phyloP scores from a whole-genome alignment of 2,329 filamentous ascomycete genomes.

The Trichophyton benhamiae region DNA sequence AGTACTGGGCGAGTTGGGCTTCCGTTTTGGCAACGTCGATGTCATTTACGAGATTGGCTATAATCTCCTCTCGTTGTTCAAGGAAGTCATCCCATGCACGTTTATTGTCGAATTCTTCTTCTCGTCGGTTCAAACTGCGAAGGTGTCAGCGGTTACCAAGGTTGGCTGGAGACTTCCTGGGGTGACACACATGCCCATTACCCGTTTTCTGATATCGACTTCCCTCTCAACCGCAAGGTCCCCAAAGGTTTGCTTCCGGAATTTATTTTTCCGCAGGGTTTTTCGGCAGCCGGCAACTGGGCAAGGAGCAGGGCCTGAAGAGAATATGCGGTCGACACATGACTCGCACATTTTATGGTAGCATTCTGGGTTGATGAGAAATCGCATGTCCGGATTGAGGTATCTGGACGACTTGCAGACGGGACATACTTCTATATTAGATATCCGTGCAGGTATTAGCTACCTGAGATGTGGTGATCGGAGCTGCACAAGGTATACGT shows the following conservation, averaged over 20 bases:
- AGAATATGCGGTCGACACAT: conserved; percentile 90
- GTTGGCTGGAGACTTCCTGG: neutral
- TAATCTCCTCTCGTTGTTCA: conserved; percentile 79
- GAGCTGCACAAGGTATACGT: neutral
- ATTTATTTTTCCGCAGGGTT: conserved; percentile 72
- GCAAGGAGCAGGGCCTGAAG: conserved; percentile 79
- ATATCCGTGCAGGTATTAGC: neutral
- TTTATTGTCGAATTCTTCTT: conserved; percentile 82
- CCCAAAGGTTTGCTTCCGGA: conserved; percentile 78
- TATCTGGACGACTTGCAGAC: conserved; percentile 96
- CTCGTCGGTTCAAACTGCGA: conserved; percentile 63
- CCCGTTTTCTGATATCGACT: conserved; percentile 75
- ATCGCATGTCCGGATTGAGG: conserved; percentile 84
- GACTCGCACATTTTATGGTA: conserved; percentile 98
- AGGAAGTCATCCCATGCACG: conserved; percentile 86
- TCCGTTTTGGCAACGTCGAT: conserved; percentile 54
- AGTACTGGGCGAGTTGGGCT: conserved; percentile 53
- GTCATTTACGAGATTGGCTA: conserved; percentile 72
- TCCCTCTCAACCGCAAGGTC: conserved; percentile 83
- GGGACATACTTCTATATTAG: conserved; percentile 65
- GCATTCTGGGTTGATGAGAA: conserved; percentile 95
- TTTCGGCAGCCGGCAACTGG: conserved; percentile 79
- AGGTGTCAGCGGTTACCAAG: neutral
- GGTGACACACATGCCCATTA: conserved; percentile 45
- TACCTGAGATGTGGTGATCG: neutral